Evolutionary conservation across 371 early-diverging fungal genomes (phyloP).

Genomic region (Circinella umbellata): DNA sequence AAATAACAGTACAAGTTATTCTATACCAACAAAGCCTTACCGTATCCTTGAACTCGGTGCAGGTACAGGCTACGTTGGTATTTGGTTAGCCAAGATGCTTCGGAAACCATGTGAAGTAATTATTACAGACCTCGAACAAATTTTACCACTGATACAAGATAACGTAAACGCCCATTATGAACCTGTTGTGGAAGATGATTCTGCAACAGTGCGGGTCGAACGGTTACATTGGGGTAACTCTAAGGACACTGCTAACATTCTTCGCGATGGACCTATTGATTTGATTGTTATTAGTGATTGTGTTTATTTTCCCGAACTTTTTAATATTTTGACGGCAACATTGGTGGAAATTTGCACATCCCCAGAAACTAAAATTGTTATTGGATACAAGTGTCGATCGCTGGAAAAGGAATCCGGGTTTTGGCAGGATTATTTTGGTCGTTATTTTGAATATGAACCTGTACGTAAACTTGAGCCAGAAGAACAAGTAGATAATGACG

Average conservation of each 20-base stretch:
- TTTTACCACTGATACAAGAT: slow-evolving; percentile 55
- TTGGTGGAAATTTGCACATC: slow-evolving; percentile 44
- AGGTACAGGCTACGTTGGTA: slow-evolving; percentile 65
- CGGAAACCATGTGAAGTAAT: slow-evolving; percentile 38
- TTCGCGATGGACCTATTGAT: slow-evolving; percentile 45
- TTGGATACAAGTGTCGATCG: slow-evolving; percentile 66
- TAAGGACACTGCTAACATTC: slow-evolving; percentile 31
- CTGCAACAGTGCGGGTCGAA: slow-evolving; percentile 39
- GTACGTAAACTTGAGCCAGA: slow-evolving; percentile 37
- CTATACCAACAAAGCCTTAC: slow-evolving; percentile 20
- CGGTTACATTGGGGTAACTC: slow-evolving; percentile 61
- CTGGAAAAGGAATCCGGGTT: slow-evolving; percentile 63
- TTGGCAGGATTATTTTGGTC: slow-evolving; percentile 67
- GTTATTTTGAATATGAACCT: slow-evolving; percentile 60
- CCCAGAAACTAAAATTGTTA: slow-evolving; percentile 45
- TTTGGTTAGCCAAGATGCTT: slow-evolving; percentile 54
- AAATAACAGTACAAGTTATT: neutral
- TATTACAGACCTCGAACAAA: slow-evolving; percentile 62
- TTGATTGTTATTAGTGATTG: slow-evolving; percentile 60
- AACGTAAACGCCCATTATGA: slow-evolving; percentile 38
- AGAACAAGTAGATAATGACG: neutral
- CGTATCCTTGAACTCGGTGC: slow-evolving; percentile 56
- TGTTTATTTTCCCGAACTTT: slow-evolving; percentile 65
- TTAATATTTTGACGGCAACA: slow-evolving; percentile 49
- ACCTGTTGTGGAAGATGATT: neutral